Evolutionary conservation across 2,329 filamentous ascomycete species (phyloP).

Genomic region (Alternaria tenuissima): DNA sequence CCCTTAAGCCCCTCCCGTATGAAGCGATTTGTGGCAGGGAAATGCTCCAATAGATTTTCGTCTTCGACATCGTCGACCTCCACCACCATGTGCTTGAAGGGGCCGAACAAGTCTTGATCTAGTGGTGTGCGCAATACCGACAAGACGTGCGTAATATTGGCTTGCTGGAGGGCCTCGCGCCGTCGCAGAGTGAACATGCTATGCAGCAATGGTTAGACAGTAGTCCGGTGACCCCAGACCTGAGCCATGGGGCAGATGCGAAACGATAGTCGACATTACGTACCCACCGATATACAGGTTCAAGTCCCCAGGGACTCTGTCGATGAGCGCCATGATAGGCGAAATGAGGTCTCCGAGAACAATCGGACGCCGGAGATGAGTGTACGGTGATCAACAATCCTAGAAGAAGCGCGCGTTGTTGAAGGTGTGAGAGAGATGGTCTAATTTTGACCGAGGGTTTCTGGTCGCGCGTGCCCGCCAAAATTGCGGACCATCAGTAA

Average conservation of each 20-base stretch:
- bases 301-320: conserved; percentile 72
- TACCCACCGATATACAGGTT: conserved; percentile 84
- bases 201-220: conserved; percentile 39
- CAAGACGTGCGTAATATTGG: conserved; percentile 88
- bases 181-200: conserved; percentile 83
- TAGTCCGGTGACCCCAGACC: conserved; percentile 18
- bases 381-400: conserved; percentile 11
- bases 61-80: conserved; percentile 92
- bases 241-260: conserved; percentile 24
- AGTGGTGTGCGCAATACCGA: conserved; percentile 75
- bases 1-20: conserved; percentile 77
- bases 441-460: conserved; percentile 39
- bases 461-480: conserved; percentile 15
- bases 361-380: conserved; percentile 32
- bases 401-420: conserved; percentile 21
- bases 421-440: conserved; percentile 23
- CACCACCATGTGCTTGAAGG: conserved; percentile 77
- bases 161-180: conserved; percentile 72
- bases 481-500: conserved; percentile 18
- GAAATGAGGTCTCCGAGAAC: conserved; percentile 20
- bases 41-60: conserved; percentile 82
- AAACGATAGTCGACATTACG: conserved; percentile 44
- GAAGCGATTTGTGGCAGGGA: conserved; percentile 80
- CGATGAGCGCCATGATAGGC: conserved; percentile 65
- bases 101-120: conserved; percentile 64